Evolutionary conservation across 805 yeast genomes (phyloP), one percentile per base, ranked within the genome.

Genomic region (Ogataea glucozyma): DNA sequence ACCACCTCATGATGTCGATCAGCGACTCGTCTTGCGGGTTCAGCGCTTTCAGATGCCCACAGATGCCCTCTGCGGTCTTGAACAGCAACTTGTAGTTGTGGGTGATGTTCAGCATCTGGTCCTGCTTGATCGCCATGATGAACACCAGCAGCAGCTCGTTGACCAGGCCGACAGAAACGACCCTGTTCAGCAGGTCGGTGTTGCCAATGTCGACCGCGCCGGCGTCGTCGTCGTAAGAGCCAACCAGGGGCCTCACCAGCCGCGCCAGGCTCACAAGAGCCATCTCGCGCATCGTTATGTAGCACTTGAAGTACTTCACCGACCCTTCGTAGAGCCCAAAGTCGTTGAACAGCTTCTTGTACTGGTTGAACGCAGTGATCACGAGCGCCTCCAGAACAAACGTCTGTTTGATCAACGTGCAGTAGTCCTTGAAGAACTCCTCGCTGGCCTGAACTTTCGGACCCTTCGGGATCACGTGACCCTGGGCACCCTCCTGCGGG

Each of bases 111-210:
- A 62, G 43, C 42, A 50, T 38, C 36, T 63, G 60, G 45, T 65
- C 69, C 24, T 53, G 61, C 22, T 56, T 55, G 26, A 62, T 49
- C 9, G 61, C 61, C 41, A 64, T 22, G 9, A 62, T 51, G 6
- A 62, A 41, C 7, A 56, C 51, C 17, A 59, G 22, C 20, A 58
- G n/a, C 2, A 61, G 39, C 35, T 58, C 63, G 27, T 60, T 56
- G 9, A 60, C 43, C 9, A 57, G 23, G 0, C 60, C 62, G 9
- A 43, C 46, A 9, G 56, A 41, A 3, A 54, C 33, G n/a, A 62
- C 33, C 23, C 47, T 31, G 26, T 53, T 41, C n/a, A 63, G 11
- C 12, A 58, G 35, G 5, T 33, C 36, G 3, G 38, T 27, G 22
- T 57, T 49, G 1, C 24, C 13, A 10, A 56, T 17, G 19, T 43